A percentile compares a stretch with the other conserved stretches of the same genome.
phyloP scores from a whole-genome alignment of 2,329 filamentous ascomycete genomes.

The Colletotrichum sp. region DNA sequence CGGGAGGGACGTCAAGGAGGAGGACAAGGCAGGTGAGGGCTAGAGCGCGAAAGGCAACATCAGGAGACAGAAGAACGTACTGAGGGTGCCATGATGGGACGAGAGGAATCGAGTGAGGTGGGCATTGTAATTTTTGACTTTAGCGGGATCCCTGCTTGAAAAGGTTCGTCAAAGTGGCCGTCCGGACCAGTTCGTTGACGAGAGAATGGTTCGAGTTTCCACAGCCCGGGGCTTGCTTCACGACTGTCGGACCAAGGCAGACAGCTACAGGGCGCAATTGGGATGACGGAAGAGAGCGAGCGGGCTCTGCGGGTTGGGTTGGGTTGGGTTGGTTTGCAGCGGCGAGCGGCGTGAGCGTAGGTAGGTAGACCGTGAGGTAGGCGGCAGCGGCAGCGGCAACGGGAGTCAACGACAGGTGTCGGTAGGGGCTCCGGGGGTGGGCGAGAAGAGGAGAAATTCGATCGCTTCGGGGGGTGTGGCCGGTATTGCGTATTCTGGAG shows the following conservation, averaged over 20 bases:
- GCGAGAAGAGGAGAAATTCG: neutral
- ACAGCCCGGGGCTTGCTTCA: conserved; percentile 19
- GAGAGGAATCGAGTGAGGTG: conserved; percentile 63
- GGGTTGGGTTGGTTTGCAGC: neutral
- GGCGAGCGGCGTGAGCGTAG: neutral
- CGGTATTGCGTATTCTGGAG: neutral
- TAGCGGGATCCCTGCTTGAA: conserved; percentile 9
- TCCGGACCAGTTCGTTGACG: conserved; percentile 2
- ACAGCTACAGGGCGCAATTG: conserved; percentile 1
- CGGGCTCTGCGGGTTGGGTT: neutral
- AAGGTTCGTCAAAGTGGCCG: conserved; percentile 12
- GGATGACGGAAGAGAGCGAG: neutral
- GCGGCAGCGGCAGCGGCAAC: neutral
- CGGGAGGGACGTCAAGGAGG: neutral
- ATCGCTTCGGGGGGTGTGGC: neutral
- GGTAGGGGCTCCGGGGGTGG: neutral
- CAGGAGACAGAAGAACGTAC: conserved; percentile 47
- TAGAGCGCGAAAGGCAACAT: neutral
- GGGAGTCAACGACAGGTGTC: neutral
- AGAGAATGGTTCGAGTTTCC: conserved; percentile 19
- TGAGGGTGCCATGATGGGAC: conserved; percentile 68
- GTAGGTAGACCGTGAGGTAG: neutral
- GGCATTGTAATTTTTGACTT: conserved; percentile 48
- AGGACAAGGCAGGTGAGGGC: neutral
- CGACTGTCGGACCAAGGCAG: conserved; percentile 15